phyloP scores from a whole-genome alignment of 345 rosid genomes.

The Cochlearia excelsa region DNA sequence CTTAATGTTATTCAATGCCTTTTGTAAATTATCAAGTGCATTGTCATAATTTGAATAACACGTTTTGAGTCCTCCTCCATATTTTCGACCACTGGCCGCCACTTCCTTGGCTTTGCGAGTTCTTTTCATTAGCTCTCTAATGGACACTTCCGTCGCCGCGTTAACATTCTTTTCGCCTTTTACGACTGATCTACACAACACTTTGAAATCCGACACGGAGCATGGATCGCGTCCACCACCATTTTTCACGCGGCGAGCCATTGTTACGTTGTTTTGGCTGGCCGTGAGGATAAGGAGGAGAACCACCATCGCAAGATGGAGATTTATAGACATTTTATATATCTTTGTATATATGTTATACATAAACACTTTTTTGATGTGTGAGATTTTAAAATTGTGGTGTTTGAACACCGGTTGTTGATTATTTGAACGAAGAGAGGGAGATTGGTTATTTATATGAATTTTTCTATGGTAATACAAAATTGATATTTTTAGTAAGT shows the following conservation, averaged over 20 bases:
- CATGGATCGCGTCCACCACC: constrained; percentile 21
- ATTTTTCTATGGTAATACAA: constrained; percentile 7
- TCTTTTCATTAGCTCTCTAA: constrained; percentile 24
- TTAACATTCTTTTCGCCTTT: constrained; percentile 30
- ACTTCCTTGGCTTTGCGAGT: constrained; percentile 10
- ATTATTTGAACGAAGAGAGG: constrained; percentile 25
- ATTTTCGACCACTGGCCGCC: constrained; percentile 1
- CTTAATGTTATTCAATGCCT: constrained; percentile 27
- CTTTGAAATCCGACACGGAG: constrained; percentile 24
- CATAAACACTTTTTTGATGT: neutral
- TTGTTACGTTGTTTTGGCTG: constrained; percentile 7
- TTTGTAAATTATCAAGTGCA: constrained; percentile 29
- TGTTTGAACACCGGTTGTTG: constrained; percentile 22
- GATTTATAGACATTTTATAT: constrained; percentile 14
- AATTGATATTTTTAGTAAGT: constrained; percentile 20
- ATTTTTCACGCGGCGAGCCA: neutral
- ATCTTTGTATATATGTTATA: neutral
- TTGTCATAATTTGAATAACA: constrained; percentile 26
- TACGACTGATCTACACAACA: constrained; percentile 32
- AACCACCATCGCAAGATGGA: constrained; percentile 20
- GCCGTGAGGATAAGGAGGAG: constrained; percentile 12
- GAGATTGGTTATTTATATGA: constrained; percentile 18
- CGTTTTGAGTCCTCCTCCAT: neutral
- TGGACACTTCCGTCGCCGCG: constrained; percentile 35
- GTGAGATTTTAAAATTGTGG: constrained; percentile 2